Evolutionary conservation across 768 basidiomycete species (phyloP).

Genomic region (Amanita brunnescens): DNA sequence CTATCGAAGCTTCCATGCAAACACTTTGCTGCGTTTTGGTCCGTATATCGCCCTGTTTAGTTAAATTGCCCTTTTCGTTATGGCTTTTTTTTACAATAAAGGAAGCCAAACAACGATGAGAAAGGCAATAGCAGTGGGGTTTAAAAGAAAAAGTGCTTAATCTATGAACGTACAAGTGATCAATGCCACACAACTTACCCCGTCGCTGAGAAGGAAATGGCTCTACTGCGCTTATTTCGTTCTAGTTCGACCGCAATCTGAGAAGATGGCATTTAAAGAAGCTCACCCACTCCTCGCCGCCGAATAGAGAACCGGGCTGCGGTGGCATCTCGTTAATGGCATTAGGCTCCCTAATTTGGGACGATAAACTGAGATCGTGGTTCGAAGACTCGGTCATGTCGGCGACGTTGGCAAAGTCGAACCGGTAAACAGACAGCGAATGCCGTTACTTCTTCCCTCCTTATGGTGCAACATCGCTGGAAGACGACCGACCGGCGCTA

Average conservation of each 20-base stretch:
- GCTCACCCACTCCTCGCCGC: constrained; percentile 1
- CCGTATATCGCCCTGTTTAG: constrained; percentile 3
- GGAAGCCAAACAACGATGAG: neutral
- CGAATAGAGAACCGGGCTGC: neutral
- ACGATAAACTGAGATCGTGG: neutral
- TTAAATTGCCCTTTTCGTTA: neutral
- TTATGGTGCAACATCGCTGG: neutral
- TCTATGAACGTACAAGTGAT: neutral
- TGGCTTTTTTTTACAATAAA: neutral
- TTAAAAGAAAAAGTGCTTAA: neutral
- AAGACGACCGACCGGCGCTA: neutral
- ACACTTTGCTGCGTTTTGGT: neutral
- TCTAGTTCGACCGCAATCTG: neutral
- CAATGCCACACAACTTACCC: neutral
- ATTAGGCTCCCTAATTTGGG: neutral
- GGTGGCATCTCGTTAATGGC: neutral
- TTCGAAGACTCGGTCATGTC: constrained; percentile 1
- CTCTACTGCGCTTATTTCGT: neutral
- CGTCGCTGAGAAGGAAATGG: neutral
- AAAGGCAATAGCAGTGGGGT: neutral
- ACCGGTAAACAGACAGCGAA: neutral
- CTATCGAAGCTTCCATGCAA: constrained; percentile 3
- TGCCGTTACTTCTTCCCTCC: neutral
- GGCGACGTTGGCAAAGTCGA: neutral
- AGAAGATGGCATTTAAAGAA: neutral